Conservation (phyloP, 495 filamentous ascomycete species). For the Geopyxis carbonaria region DNA sequence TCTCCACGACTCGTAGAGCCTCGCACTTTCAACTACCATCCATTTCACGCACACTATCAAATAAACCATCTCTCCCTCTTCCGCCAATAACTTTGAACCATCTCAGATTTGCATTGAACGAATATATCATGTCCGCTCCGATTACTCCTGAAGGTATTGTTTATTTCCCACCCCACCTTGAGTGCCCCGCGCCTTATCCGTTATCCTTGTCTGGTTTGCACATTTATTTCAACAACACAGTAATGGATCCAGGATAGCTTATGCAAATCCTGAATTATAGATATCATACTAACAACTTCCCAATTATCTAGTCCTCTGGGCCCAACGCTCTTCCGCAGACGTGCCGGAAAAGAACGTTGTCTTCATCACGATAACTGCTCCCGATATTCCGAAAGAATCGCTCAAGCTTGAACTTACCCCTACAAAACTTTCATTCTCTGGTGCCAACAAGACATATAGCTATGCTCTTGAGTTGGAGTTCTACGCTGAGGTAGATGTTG, state of each 20-base stretch:
- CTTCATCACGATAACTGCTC: constrained; percentile 73
- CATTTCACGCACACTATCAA: too few species aligned
- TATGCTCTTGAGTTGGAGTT: constrained; percentile 81
- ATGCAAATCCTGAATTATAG: too few species aligned
- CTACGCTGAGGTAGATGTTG: constrained; percentile 76
- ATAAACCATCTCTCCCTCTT: too few species aligned
- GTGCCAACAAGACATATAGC: constrained; percentile 58
- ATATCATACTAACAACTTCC: neutral
- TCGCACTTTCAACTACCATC: too few species aligned
- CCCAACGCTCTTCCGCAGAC: constrained; percentile 71
- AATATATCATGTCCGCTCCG: constrained; percentile 23
- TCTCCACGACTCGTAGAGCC: too few species aligned
- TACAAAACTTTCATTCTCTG: constrained; percentile 61
- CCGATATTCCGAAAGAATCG: constrained; percentile 53
- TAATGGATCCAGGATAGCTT: neutral
- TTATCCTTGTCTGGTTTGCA: neutral
- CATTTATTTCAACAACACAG: neutral
- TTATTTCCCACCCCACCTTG: neutral
- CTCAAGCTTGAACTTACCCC: constrained; percentile 67
- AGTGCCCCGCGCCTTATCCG: neutral
- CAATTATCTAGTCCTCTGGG: constrained; percentile 63
- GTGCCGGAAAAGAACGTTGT: constrained; percentile 79
- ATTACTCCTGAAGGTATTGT: constrained; percentile 27
- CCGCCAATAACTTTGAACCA: too few species aligned
- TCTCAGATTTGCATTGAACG: too few species aligned